These are phyloP conservation scores for Ambrosia trifida DNA, from an alignment of 129 eudicot genomes.

Conservation along the genomic window DNA sequence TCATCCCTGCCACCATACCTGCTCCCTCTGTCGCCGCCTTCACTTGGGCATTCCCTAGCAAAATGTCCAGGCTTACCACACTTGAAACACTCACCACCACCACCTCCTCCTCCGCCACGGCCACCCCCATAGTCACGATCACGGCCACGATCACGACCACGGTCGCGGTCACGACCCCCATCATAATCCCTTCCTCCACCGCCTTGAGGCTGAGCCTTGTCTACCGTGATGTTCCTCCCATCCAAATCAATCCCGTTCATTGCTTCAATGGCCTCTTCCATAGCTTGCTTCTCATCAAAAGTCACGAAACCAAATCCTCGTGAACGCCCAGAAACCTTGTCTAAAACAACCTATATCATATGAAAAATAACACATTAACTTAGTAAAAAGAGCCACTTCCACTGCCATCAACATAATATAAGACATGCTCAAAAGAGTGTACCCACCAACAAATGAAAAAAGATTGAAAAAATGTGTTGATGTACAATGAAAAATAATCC, in stretches of 20 bases:
- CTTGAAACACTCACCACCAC: conserved; percentile 81
- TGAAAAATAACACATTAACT: neutral
- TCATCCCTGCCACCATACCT: conserved; percentile 74
- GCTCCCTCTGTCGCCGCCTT: conserved; percentile 74
- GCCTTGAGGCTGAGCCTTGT: conserved; percentile 85
- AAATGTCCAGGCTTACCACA: conserved; percentile 99
- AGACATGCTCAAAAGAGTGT: neutral
- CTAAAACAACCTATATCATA: conserved; percentile 67
- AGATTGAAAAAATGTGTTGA: neutral
- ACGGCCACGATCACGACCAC: conserved; percentile 67
- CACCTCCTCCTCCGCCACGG: conserved; percentile 51
- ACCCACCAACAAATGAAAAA: neutral
- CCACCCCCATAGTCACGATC: conserved; percentile 66
- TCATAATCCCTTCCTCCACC: conserved; percentile 73
- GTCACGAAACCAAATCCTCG: conserved; percentile 98
- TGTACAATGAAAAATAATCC: neutral
- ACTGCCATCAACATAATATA: conserved; percentile 11
- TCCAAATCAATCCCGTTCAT: conserved; percentile 96
- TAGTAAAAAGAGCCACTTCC: neutral
- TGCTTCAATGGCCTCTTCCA: conserved; percentile 97
- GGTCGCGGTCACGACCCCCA: conserved; percentile 62
- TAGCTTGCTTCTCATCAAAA: conserved; percentile 80
- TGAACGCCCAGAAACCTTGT: conserved; percentile 87
- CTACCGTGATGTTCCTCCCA: conserved; percentile 93
- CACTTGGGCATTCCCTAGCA: conserved; percentile 97